phyloP scores from a whole-genome alignment of 306 rosid genomes.

The Prunus fruticosa region DNA sequence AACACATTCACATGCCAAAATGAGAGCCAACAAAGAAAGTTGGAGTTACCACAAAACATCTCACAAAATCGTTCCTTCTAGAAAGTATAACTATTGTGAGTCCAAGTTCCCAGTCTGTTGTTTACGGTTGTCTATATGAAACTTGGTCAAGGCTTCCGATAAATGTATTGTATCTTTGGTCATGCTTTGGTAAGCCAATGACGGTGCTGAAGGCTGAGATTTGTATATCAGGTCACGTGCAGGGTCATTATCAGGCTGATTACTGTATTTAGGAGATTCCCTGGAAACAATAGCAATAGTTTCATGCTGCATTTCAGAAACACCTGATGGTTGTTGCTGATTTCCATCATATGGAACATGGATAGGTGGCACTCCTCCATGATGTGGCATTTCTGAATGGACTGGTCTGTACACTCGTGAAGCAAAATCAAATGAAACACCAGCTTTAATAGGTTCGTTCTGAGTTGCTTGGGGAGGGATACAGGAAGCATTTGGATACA shows the following conservation, averaged over 20 bases:
- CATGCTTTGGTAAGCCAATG: constrained; percentile 32
- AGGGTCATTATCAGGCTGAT: constrained; percentile 33
- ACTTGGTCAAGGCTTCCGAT: constrained; percentile 32
- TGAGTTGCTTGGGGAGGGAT: constrained; percentile 28
- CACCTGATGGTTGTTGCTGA: constrained; percentile 26
- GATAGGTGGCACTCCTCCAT: constrained; percentile 4
- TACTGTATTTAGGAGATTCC: constrained; percentile 28
- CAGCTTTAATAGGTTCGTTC: constrained; percentile 13
- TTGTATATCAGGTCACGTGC: constrained; percentile 49
- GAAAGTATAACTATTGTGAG: constrained; percentile 9
- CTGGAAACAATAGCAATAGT: constrained; percentile 12
- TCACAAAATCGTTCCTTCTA: constrained; percentile 21
- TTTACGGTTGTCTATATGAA: constrained; percentile 30
- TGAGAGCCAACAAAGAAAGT: not conserved
- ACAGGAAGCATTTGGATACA: constrained; percentile 26
- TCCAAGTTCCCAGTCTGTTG: constrained; percentile 23
- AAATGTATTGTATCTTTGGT: constrained; percentile 20
- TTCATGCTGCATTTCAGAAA: constrained; percentile 20
- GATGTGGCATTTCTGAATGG: not conserved
- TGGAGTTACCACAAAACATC: constrained; percentile 3
- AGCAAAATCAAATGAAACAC: constrained; percentile 12
- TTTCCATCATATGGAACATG: constrained; percentile 17
- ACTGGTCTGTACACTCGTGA: constrained; percentile 13
- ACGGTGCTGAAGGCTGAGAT: constrained; percentile 68
- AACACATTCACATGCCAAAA: not conserved